Conservation (phyloP, 768 basidiomycete species). For the Cystofilobasidium ferigula region DNA sequence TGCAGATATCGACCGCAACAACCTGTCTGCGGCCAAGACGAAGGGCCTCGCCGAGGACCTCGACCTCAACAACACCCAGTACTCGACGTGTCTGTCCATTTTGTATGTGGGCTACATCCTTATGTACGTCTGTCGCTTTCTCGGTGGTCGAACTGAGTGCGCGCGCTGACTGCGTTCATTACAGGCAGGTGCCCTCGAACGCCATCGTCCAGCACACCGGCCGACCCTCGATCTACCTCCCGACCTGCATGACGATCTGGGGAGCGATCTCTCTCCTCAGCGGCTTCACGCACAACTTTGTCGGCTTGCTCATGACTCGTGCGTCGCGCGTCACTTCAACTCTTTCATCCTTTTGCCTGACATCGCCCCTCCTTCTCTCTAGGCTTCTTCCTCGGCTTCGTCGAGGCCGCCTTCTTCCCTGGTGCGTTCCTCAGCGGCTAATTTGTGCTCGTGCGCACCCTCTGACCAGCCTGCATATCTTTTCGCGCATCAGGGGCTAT, state of each 20-base stretch:
- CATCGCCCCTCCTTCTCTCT: background rate
- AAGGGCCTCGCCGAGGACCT: constrained; percentile 43
- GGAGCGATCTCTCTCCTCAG: constrained; percentile 53
- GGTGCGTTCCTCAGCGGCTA: background rate
- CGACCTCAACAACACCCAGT: constrained; percentile 45
- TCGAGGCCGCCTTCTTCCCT: constrained; percentile 43
- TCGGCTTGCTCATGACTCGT: constrained; percentile 51
- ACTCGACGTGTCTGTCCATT: constrained; percentile 31
- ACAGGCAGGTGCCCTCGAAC: constrained; percentile 33
- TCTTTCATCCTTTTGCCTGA: background rate
- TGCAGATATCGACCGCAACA: constrained; percentile 21
- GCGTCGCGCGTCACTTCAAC: constrained; percentile 43
- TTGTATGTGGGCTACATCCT: constrained; percentile 30
- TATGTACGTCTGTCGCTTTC: background rate
- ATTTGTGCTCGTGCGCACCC: constrained; percentile 37
- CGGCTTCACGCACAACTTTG: constrained; percentile 48
- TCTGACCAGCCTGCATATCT: constrained; percentile 62
- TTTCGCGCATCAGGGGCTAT: too few relatives aligned
- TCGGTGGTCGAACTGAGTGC: too few relatives aligned
- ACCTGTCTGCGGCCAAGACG: constrained; percentile 39
- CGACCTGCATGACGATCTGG: constrained; percentile 52
- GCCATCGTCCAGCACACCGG: constrained; percentile 32
- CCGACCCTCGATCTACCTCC: constrained; percentile 56
- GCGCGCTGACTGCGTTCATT: too few relatives aligned
- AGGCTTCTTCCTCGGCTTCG: constrained; percentile 57